These are phyloP conservation scores for Pseudodiploospora longispora DNA, from an alignment of 2,329 filamentous ascomycete genomes.

Conservation along the genomic window DNA sequence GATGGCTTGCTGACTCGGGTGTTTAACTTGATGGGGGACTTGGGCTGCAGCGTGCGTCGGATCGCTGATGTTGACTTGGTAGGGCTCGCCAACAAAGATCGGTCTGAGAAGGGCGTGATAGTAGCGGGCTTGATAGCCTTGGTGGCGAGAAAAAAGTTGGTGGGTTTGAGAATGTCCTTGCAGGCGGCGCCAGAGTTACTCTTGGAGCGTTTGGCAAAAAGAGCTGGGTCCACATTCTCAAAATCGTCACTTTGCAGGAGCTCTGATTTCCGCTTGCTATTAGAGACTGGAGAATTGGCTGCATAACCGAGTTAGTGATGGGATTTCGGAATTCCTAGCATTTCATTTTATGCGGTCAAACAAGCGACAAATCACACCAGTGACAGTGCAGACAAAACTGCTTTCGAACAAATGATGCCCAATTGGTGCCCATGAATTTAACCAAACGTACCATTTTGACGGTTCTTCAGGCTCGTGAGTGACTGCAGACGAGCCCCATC, in stretches of 20 bases:
- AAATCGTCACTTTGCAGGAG: constrained; percentile 42
- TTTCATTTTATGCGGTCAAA: background rate
- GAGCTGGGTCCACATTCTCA: constrained; percentile 54
- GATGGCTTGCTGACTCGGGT: constrained; percentile 38
- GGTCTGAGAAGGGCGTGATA: constrained; percentile 10
- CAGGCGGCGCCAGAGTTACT: constrained; percentile 30
- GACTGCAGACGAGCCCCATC: constrained; percentile 61
- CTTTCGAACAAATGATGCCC: too few relatives aligned
- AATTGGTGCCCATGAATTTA: too few relatives aligned
- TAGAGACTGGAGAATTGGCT: constrained; percentile 34
- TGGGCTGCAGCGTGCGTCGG: constrained; percentile 42
- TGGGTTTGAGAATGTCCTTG: constrained; percentile 43
- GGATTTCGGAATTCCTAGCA: background rate
- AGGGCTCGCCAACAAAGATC: constrained; percentile 23
- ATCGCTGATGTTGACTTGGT: constrained; percentile 19
- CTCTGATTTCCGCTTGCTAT: constrained; percentile 52
- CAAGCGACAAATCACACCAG: background rate
- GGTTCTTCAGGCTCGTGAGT: constrained; percentile 68
- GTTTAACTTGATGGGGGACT: constrained; percentile 43
- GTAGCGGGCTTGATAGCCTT: constrained; percentile 30
- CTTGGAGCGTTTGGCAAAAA: constrained; percentile 54
- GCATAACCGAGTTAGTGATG: constrained; percentile 1
- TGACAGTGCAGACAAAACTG: too few relatives aligned
- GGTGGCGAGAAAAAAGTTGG: constrained; percentile 33
- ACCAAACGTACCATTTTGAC: constrained; percentile 57